A percentile compares a stretch with the other conserved stretches of the same genome.
phyloP scores from a whole-genome alignment of 768 basidiomycete species.

The Clavulina sp. region DNA sequence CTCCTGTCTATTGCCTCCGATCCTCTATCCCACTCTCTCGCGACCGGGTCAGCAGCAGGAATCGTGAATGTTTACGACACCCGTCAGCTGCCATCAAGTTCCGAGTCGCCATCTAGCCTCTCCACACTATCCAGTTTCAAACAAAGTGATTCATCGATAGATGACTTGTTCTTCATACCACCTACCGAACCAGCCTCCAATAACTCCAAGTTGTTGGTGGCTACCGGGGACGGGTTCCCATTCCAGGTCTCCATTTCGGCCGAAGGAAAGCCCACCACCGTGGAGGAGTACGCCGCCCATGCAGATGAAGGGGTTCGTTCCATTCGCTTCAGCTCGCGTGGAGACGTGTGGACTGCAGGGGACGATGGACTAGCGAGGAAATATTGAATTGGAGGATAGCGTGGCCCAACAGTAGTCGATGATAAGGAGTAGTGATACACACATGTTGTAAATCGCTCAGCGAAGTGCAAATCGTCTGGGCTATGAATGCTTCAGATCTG shows the following conservation, averaged over 20 bases:
- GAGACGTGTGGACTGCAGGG: conserved; percentile 35
- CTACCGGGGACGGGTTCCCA: conserved; percentile 42
- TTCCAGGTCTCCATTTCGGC: conserved; percentile 30
- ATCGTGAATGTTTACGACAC: conserved; percentile 39
- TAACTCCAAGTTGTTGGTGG: conserved; percentile 24
- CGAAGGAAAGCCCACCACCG: conserved; percentile 22
- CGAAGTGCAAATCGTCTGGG: no score
- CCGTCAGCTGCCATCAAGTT: conserved; percentile 23
- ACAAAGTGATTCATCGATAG: conserved; percentile 19
- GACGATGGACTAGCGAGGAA: conserved; percentile 45
- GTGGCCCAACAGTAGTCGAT: no score
- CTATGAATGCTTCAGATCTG: no score
- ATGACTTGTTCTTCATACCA: conserved; percentile 27
- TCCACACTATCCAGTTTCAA: neutral
- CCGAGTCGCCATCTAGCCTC: conserved; percentile 25
- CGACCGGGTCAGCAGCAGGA: conserved; percentile 40
- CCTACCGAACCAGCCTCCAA: neutral
- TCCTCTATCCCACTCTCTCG: conserved; percentile 27
- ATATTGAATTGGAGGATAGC: no score
- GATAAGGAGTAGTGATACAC: no score
- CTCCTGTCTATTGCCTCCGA: conserved; percentile 33
- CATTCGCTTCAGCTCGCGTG: conserved; percentile 19
- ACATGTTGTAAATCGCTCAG: no score
- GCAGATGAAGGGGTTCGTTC: conserved; percentile 43
- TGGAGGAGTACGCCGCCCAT: conserved; percentile 35